Percentiles rank a stretch among this genome's conserved stretches.
Evolutionary conservation across 2,329 filamentous ascomycete genomes (phyloP).

Genomic region (Zalaria obscura): DNA sequence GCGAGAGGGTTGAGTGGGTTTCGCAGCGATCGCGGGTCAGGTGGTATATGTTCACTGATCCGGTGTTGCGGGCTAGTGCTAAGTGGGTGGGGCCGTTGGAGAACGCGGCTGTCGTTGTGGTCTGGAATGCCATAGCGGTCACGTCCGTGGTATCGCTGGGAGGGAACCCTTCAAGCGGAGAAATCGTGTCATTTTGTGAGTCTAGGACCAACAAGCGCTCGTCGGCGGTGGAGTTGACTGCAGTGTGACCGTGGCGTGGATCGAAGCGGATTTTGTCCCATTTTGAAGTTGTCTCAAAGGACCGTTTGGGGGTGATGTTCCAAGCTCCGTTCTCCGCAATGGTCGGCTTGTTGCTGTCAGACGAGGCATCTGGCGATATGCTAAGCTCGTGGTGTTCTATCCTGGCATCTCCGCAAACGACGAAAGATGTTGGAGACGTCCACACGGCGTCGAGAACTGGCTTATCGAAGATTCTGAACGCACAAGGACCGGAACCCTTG

Average conservation of each 20-base stretch:
- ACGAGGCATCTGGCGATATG: conserved; percentile 5
- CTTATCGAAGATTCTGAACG: conserved; percentile 25
- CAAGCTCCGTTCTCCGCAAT: conserved; percentile 8
- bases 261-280: conserved; percentile 24
- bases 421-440: conserved; percentile 27
- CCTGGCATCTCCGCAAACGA: conserved; percentile 27
- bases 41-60: conserved; percentile 26
- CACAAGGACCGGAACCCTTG: conserved; percentile 2
- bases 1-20: conserved; percentile 1
- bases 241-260: conserved; percentile 11
- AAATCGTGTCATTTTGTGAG: conserved; percentile 14
- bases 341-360: conserved; percentile 1
- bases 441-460: conserved; percentile 29
- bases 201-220: conserved; percentile 18
- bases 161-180: not conserved
- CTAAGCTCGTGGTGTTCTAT: conserved; percentile 23
- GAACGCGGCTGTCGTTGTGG: conserved; percentile 8
- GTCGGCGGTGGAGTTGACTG: conserved; percentile 18
- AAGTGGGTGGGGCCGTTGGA: conserved; percentile 10
- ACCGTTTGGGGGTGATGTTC: conserved; percentile 12
- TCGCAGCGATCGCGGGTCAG: conserved; percentile 7
- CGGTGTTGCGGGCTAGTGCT: conserved; percentile 26
- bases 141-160: no score
- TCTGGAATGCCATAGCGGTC: conserved; percentile 27
- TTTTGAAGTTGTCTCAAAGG: conserved; percentile 6